Conservation (phyloP, 108 stramenopile genomes). For the Stephanodiscus minutulus region DNA sequence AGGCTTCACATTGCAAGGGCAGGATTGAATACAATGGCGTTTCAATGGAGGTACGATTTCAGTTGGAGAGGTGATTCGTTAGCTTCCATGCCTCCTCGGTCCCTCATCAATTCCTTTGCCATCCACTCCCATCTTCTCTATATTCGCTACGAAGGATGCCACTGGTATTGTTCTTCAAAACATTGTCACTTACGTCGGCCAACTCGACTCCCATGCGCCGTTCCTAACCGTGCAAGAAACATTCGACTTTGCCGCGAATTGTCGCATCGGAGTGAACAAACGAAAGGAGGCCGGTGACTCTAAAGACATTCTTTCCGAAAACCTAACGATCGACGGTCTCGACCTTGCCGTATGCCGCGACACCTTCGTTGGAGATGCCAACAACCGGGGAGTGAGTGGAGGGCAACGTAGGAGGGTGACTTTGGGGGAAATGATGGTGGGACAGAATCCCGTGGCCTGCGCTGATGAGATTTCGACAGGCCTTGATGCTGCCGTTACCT, state of each 20-base stretch:
- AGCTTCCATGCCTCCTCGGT: neutral
- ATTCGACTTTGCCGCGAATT: slow-evolving; percentile 75
- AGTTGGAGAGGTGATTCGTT: slow-evolving; percentile 5
- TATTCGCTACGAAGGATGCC: slow-evolving; percentile 37
- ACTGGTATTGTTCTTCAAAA: slow-evolving; percentile 46
- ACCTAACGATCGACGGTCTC: slow-evolving; percentile 59
- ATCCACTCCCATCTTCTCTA: neutral
- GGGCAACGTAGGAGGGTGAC: slow-evolving; percentile 81
- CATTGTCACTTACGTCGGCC: slow-evolving; percentile 60
- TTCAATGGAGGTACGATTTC: slow-evolving; percentile 32
- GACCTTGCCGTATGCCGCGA: slow-evolving; percentile 70
- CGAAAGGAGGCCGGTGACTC: slow-evolving; percentile 10
- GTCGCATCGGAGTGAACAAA: slow-evolving; percentile 39
- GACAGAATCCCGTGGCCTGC: slow-evolving; percentile 65
- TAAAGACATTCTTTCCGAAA: slow-evolving; percentile 36
- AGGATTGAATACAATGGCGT: slow-evolving; percentile 56
- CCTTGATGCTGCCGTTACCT: slow-evolving; percentile 79
- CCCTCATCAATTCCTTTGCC: neutral
- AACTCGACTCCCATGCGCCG: slow-evolving; percentile 73
- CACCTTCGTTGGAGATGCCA: slow-evolving; percentile 84
- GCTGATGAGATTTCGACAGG: slow-evolving; percentile 91
- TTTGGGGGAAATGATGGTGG: slow-evolving; percentile 85
- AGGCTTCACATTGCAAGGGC: slow-evolving; percentile 1
- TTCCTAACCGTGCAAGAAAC: slow-evolving; percentile 79
- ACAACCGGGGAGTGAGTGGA: slow-evolving; percentile 77